Percentiles rank a stretch among this genome's conserved stretches.
Evolutionary conservation across 768 basidiomycete species (phyloP).

Genomic region (Dioszegia hungarica): DNA sequence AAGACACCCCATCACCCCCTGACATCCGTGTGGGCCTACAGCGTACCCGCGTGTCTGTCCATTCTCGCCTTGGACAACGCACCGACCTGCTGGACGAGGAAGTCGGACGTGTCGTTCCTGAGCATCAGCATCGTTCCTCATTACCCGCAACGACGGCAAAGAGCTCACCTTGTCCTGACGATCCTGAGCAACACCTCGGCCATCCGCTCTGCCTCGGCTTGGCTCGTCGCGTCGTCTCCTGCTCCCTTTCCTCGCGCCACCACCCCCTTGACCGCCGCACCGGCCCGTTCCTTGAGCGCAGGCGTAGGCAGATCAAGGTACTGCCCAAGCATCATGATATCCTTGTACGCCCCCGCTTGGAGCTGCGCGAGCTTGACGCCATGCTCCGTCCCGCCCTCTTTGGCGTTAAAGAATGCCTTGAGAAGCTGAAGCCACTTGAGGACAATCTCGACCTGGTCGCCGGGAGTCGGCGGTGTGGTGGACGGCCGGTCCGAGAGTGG

Average conservation of each 20-base stretch:
- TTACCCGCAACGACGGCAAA: not conserved
- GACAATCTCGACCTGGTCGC: slow-evolving; percentile 43
- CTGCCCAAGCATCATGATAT: slow-evolving; percentile 46
- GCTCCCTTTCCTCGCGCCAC: slow-evolving; percentile 5
- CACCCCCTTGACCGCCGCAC: slow-evolving; percentile 43
- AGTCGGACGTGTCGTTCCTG: slow-evolving; percentile 37
- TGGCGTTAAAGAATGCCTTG: slow-evolving; percentile 48
- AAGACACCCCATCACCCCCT: too few relatives aligned
- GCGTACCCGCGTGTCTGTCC: slow-evolving; percentile 27
- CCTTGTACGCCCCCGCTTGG: slow-evolving; percentile 39
- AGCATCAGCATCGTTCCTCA: not conserved
- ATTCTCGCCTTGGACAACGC: slow-evolving; percentile 30
- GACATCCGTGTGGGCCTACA: too few relatives aligned
- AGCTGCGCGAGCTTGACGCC: slow-evolving; percentile 37
- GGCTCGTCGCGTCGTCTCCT: slow-evolving; percentile 2
- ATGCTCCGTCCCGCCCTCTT: slow-evolving; percentile 40
- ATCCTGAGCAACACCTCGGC: slow-evolving; percentile 47
- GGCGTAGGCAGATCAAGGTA: slow-evolving; percentile 46
- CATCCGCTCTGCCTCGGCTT: slow-evolving; percentile 25
- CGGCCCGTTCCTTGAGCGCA: slow-evolving; percentile 32
- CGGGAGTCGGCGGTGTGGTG: slow-evolving; percentile 5
- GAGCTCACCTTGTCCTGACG: slow-evolving; percentile 34
- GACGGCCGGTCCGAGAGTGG: slow-evolving; percentile 43
- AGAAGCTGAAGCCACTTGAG: slow-evolving; percentile 48
- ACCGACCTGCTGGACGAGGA: slow-evolving; percentile 32